Base-by-base conservation (phyloP, 1,284 basidiomycete genomes). In the Malassezia globosa region DNA sequence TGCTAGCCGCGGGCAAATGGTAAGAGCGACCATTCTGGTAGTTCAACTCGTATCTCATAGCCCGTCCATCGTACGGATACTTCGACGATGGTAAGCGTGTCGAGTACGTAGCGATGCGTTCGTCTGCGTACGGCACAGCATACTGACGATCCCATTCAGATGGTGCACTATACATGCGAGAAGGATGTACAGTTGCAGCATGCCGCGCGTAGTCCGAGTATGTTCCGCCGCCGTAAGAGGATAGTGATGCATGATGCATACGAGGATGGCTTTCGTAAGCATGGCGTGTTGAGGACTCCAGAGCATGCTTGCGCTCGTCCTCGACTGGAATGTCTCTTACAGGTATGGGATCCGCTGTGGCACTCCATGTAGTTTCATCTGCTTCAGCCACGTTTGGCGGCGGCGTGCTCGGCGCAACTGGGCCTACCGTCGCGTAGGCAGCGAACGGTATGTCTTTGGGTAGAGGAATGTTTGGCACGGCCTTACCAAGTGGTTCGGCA, bases 391-490 rank as follows among this genome's bases (percentile, higher is more conserved):
- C n/a, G 19, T 19, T 13, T 10, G 37, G 21, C 6, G 18, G 14
- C 10, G 41, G 41, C 18, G 41, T 21, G n/a, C 18, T 13, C 21
- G 21, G 13, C 6, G 22, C 19, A 7, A n/a, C 22, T 13, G 13
- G 4, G 24, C 5, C 26, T 11, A 35, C 34, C 5, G 44, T 63
- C 36, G 63, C 56, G 31, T 94, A 95, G 10, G 87, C 87, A 1
- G 88, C 90, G 0, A 88, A 88, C 60, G 94, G 89, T 0, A 95
- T 88, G 64, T 95, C 90, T 64, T 90, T 85, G 2, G 90, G 89
- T 1, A 82, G 81, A 19, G 90, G 90, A 0, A 87, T 85, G 78
- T 61, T 83, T 3, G 77, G 85, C 2, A 89, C 73, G 46, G 82
- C 80, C 19, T 80, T 79, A 7, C 85, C 87, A 7, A 81, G 87